phyloP scores from a whole-genome alignment of 73 alveolate species.

The Paramecium sexaurelia region DNA sequence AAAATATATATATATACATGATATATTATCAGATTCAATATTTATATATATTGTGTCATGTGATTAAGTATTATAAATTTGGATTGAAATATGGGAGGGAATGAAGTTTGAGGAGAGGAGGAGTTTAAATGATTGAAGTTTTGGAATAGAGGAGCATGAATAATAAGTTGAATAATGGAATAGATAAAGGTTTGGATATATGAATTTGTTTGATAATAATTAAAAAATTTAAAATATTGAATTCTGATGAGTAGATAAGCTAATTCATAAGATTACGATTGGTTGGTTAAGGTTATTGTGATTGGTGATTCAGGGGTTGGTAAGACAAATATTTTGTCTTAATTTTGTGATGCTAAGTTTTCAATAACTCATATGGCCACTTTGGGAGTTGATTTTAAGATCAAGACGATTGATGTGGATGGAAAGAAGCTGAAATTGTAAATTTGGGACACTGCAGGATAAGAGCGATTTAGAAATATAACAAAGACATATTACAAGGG shows the following conservation, averaged over 20 bases:
- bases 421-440: slow-evolving; percentile 70
- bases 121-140: background rate
- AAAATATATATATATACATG: no score
- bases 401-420: slow-evolving; percentile 72
- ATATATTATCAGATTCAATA: no score
- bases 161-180: no score
- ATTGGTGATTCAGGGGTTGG: slow-evolving; percentile 76
- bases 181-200: background rate
- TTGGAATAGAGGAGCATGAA: no score
- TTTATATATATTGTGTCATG: no score
- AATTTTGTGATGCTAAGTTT: slow-evolving; percentile 73
- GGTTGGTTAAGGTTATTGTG: slow-evolving; percentile 65
- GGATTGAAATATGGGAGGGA: no score
- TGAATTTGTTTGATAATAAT: background rate
- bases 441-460: slow-evolving; percentile 72
- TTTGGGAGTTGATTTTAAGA: slow-evolving; percentile 75
- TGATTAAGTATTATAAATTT: no score
- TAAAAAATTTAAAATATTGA: slow-evolving; percentile 1
- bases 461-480: slow-evolving; percentile 65
- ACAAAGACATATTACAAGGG: slow-evolving; percentile 69
- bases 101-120: no score
- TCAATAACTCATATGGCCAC: slow-evolving; percentile 74
- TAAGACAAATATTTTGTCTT: slow-evolving; percentile 66
- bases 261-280: slow-evolving; percentile 59
- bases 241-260: slow-evolving; percentile 25